Evolutionary conservation across 2,329 filamentous ascomycete genomes (phyloP).

Genomic region (Colletotrichum sojae): DNA sequence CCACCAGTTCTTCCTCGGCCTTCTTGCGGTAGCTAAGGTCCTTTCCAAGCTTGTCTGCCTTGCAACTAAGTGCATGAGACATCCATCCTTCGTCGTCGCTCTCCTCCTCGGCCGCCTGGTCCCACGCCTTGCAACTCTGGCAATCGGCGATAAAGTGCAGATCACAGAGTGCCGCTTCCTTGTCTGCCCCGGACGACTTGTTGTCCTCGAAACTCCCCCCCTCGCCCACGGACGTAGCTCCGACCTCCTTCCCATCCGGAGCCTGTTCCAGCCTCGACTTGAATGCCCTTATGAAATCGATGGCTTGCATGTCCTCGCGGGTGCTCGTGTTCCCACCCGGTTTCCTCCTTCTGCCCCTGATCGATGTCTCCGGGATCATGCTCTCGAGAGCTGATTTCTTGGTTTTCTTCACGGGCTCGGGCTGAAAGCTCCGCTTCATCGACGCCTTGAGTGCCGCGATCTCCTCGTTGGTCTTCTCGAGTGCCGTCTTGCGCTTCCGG

Average conservation of each 20-base stretch:
- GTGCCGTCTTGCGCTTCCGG: slow-evolving; percentile 60
- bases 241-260: slow-evolving; percentile 55
- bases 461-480: slow-evolving; percentile 83
- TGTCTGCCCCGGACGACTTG: slow-evolving; percentile 61
- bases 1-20: slow-evolving; percentile 90
- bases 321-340: slow-evolving; percentile 68
- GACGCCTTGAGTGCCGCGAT: slow-evolving; percentile 86
- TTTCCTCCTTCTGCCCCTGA: slow-evolving; percentile 78
- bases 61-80: slow-evolving; percentile 86
- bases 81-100: slow-evolving; percentile 83
- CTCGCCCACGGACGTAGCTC: slow-evolving; percentile 42
- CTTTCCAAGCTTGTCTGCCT: slow-evolving; percentile 91
- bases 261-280: slow-evolving; percentile 79
- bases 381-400: slow-evolving; percentile 79
- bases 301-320: slow-evolving; percentile 72
- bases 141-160: slow-evolving; percentile 97
- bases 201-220: slow-evolving; percentile 44
- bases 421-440: slow-evolving; percentile 77
- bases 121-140: slow-evolving; percentile 91
- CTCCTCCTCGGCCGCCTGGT: slow-evolving; percentile 72
- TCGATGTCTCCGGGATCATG: slow-evolving; percentile 81
- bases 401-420: slow-evolving; percentile 66
- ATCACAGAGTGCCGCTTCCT: slow-evolving; percentile 86
- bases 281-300: slow-evolving; percentile 85
- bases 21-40: slow-evolving; percentile 91